Base-by-base conservation (phyloP, 768 basidiomycete genomes). In the Boletus rex-veris region DNA sequence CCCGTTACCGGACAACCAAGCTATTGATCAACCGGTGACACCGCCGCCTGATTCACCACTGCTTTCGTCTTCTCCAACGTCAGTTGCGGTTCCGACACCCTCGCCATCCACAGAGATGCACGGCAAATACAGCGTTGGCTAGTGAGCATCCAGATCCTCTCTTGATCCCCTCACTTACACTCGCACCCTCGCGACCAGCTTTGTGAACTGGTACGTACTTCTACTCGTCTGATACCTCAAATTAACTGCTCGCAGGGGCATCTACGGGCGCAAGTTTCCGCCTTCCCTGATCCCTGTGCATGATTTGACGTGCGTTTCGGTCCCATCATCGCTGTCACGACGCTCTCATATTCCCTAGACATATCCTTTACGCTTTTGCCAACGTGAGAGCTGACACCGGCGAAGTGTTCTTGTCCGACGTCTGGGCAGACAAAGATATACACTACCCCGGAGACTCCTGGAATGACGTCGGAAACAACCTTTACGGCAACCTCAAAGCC, bases 361-460 rank as follows among this genome's bases (percentile, higher is more conserved):
- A 96, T 69, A 83, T 96, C 61, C 83, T 94, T 35, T 93, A 95
- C 65, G 91, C 94, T 2, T 98, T 98, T 62, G 97, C 92, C 18
- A 91, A 98, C 61, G 71, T 98, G 61, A 84, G 80, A 60, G 73
- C 85, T 18, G 90, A 92, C 54, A 80, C 85, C 1, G 96, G 96
- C 38, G 90, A 92, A 64, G 95, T 98, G 18, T 73, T 82, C 63
- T 72, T 98, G 49, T 95, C 92, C 36, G 97, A 99, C 62, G 69
- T 77, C 3, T 98, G 96, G 96, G 87, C 94, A 0, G 97, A 99
- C 75, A 83, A 95, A 64, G 92, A 98, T 67, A 98, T 98, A 43
- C 97, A 98, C 68, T 95, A 96, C 68, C 85, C 88, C 0, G 90
- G 88, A 8, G 97, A 99, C 71, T 88, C 87, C 5, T 99, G 97